phyloP scores from a whole-genome alignment of 2,329 filamentous ascomycete genomes.

The Trichophyton rubrum region DNA sequence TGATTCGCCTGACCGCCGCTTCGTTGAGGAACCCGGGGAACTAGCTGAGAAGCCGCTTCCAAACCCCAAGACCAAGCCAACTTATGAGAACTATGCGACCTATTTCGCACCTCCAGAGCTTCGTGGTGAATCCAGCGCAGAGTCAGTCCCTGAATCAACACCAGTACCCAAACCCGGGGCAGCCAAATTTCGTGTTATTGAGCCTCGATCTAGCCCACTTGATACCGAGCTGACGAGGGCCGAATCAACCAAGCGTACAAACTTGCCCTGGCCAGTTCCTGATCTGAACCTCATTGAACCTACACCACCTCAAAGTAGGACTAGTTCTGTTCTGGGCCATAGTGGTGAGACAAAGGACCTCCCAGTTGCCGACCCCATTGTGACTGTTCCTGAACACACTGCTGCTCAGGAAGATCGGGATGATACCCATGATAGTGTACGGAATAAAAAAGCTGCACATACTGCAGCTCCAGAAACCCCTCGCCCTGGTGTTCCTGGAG shows the following conservation, averaged over 20 bases:
- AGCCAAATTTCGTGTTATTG: background rate
- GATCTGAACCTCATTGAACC: constrained; percentile 45
- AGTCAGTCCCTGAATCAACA: constrained; percentile 23
- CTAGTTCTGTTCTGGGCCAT: constrained; percentile 26
- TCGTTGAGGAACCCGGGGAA: background rate
- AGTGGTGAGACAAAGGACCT: background rate
- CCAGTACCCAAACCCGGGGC: background rate
- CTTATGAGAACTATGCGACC: constrained; percentile 32
- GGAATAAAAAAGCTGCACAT: background rate
- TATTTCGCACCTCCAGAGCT: constrained; percentile 32
- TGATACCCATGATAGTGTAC: background rate
- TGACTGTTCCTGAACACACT: background rate
- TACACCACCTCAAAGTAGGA: constrained; percentile 42
- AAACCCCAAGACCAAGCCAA: constrained; percentile 21
- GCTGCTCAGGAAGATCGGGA: constrained; percentile 5
- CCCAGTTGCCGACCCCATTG: background rate
- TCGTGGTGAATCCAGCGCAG: constrained; percentile 21
- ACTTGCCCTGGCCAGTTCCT: constrained; percentile 38
- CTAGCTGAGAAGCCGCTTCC: constrained; percentile 19
- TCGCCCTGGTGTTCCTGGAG: background rate
- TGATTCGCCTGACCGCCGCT: background rate
- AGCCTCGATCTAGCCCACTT: background rate
- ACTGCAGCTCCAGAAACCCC: background rate
- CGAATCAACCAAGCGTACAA: background rate
- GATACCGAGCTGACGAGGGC: constrained; percentile 2